Percentiles rank a stretch among this genome's conserved stretches.
Conservation (phyloP, 768 basidiomycete species). For the Podaxis mareebaensis region DNA sequence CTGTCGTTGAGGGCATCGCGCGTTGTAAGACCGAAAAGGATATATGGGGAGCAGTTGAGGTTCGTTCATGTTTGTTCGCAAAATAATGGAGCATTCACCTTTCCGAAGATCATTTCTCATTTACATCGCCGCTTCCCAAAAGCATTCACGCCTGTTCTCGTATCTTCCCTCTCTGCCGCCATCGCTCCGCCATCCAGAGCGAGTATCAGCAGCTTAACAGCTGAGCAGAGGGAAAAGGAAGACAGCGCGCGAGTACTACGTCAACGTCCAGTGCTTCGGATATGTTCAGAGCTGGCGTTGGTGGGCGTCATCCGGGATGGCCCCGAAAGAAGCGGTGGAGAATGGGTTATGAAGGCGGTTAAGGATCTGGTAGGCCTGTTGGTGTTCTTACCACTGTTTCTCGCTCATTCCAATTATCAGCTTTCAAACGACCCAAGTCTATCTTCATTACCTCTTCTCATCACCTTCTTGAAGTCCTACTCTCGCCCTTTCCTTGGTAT, state of each 20-base stretch:
- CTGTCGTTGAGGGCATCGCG: conserved; percentile 79
- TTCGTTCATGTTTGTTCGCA: conserved; percentile 32
- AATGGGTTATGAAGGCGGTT: conserved; percentile 86
- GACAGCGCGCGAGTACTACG: conserved; percentile 75
- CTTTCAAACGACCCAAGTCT: conserved; percentile 85
- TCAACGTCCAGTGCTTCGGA: conserved; percentile 83
- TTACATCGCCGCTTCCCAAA: conserved; percentile 86
- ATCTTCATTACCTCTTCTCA: conserved; percentile 85
- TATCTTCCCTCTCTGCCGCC: conserved; percentile 57
- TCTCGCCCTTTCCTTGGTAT: conserved; percentile 87
- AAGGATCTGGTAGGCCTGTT: conserved; percentile 73
- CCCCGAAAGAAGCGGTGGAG: conserved; percentile 70
- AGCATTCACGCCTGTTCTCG: conserved; percentile 73
- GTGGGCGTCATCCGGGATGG: conserved; percentile 81
- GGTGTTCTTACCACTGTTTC: neutral
- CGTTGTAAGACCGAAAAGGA: conserved; percentile 94
- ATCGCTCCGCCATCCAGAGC: conserved; percentile 61
- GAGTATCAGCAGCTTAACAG: conserved; percentile 53
- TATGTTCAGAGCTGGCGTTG: conserved; percentile 88
- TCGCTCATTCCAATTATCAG: conserved; percentile 39
- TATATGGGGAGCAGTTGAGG: conserved; percentile 90
- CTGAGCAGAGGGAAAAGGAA: conserved; percentile 92
- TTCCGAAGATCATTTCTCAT: conserved; percentile 75
- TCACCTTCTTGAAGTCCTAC: conserved; percentile 94
- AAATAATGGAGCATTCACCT: conserved; percentile 8